Evolutionary conservation across 768 basidiomycete species (phyloP).

Genomic region (Leucocoprinus leucothites): DNA sequence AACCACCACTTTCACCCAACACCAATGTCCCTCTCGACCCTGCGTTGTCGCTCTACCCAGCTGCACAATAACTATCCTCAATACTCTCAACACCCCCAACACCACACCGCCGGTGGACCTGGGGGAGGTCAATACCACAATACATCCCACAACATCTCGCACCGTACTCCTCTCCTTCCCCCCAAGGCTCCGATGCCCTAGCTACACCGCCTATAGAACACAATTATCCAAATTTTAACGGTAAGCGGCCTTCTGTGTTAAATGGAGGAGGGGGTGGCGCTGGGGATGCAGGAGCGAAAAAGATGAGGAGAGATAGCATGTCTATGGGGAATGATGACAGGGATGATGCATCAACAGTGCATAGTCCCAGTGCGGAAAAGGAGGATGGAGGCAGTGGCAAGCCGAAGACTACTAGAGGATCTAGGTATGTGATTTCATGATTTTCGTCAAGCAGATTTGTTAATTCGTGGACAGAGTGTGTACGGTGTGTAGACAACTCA

Average conservation of each 20-base stretch:
- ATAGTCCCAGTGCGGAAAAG: constrained; percentile 54
- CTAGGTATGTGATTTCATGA: constrained; percentile 57
- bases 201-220: constrained; percentile 71
- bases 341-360: too few relatives aligned
- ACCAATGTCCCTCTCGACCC: constrained; percentile 65
- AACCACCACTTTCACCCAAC: constrained; percentile 50
- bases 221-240: constrained; percentile 54
- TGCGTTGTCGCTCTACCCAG: constrained; percentile 59
- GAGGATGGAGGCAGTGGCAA: constrained; percentile 47
- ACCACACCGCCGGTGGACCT: too few relatives aligned
- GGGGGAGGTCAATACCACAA: constrained; percentile 20
- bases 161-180: constrained; percentile 74
- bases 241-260: constrained; percentile 61
- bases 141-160: constrained; percentile 54
- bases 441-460: too few relatives aligned
- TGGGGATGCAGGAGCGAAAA: constrained; percentile 53
- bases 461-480: too few relatives aligned
- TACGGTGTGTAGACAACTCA: constrained; percentile 86
- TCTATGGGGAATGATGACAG: too few relatives aligned
- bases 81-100: constrained; percentile 37
- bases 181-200: constrained; percentile 73
- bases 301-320: neutral
- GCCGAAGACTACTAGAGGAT: constrained; percentile 82
- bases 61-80: constrained; percentile 26
- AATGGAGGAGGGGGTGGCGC: constrained; percentile 17